Evolutionary conservation across 768 basidiomycete genomes (phyloP), one percentile per base, ranked within the genome.

Genomic region (Pleurotus tuber-regium): DNA sequence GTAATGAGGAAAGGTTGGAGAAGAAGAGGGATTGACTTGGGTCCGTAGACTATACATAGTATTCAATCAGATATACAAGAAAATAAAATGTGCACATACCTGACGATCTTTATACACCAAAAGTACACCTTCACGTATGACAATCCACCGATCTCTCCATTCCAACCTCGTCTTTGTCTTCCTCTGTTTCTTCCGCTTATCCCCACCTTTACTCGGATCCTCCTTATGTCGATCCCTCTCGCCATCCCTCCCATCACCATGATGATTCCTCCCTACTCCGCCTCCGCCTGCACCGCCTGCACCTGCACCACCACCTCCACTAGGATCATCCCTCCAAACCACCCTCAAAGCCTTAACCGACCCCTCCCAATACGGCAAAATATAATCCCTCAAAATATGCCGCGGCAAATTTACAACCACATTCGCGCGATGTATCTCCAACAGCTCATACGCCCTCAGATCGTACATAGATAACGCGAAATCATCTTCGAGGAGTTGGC

Each of bases 401-500:
- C 71, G 64, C 2, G 73, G 78, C 0, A 87, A 70, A 3, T 46
- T 62, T 2, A 76, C 69, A 33, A 81, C 55, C 25, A 64, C 63
- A 28, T 69, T 69, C 8, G 59, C 51, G 5, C 73, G 71, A 52
- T 91, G 87, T 14, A 91, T 63, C 59, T 91, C 89, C 18, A 91
- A 73, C 2, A 91, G 73, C 57, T 90, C 89, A 55, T 82, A 71
- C 0, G 84, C 77, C 5, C 71, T 67, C 18, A 89, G 59, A 33
- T 76, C 69, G 59, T 87, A 88, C 76, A 82, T 85, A 0, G 76
- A 66, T 1, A 77, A 60, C 8, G 70, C 55, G 39, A 76, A 78
- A 18, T 85, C 81, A 59, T 89, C 87, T 59, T 90, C 84, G 25
- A 90, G 76, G 11, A 86, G 66, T 56, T 86, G 77, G 3, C 86